A percentile compares a stretch with the other conserved stretches of the same genome.
Conservation (phyloP, 2,329 filamentous ascomycete species). For the Sclerotinia trifoliorum region DNA sequence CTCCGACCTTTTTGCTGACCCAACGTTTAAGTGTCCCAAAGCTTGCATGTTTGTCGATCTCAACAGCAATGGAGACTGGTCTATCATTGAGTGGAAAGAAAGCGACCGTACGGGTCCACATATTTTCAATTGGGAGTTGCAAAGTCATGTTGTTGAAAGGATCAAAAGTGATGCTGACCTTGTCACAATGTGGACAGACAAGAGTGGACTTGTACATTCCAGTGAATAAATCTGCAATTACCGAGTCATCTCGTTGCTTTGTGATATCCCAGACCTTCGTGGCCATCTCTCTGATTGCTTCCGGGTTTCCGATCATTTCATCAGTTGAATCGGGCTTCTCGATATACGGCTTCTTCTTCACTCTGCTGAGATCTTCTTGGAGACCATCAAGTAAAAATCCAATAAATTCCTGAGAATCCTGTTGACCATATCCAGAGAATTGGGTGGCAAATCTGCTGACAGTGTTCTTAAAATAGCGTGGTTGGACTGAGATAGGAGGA, state of each 20-base stretch:
- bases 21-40: conserved; percentile 68
- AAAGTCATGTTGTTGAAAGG: conserved; percentile 94
- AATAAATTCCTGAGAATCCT: conserved; percentile 96
- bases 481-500: conserved; percentile 66
- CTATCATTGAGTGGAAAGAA: conserved; percentile 74
- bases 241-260: conserved; percentile 86
- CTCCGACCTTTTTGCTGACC: conserved; percentile 64
- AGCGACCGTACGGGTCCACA: conserved; percentile 72
- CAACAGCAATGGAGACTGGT: conserved; percentile 72
- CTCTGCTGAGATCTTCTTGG: conserved; percentile 91
- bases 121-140: conserved; percentile 81
- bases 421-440: conserved; percentile 93
- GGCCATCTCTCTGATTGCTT: conserved; percentile 79
- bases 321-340: conserved; percentile 98
- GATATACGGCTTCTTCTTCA: conserved; percentile 94
- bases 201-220: conserved; percentile 98
- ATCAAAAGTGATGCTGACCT: conserved; percentile 98
- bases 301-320: conserved; percentile 82
- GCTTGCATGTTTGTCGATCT: conserved; percentile 73
- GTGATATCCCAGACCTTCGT: conserved; percentile 90
- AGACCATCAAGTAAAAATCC: conserved; percentile 92
- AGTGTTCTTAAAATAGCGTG: conserved; percentile 76
- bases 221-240: conserved; percentile 92
- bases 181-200: conserved; percentile 84
- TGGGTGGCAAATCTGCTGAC: conserved; percentile 79